These are phyloP conservation scores for Ziziphus jujuba DNA, from an alignment of 306 rosid species.

Conservation along the genomic window DNA sequence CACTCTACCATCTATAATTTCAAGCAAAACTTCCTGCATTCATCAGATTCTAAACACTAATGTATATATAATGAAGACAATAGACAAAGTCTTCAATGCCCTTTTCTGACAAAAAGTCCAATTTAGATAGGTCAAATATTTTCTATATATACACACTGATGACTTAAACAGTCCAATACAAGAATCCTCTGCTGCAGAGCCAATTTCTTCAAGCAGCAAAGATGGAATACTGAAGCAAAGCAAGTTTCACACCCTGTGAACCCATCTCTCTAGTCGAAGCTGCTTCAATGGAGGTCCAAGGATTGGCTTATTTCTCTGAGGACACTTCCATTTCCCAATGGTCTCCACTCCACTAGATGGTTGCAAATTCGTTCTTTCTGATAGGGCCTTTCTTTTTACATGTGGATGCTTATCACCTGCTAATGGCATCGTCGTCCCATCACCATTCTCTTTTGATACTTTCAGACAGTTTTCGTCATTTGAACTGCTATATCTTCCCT, in stretches of 20 bases:
- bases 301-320: conserved; percentile 70
- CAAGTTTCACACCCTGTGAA: conserved; percentile 46
- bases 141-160: too few relatives aligned
- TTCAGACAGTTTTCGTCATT: conserved; percentile 33
- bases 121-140: too few relatives aligned
- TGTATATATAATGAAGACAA: too few relatives aligned
- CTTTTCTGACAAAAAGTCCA: too few relatives aligned
- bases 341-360: conserved; percentile 35
- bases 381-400: conserved; percentile 50
- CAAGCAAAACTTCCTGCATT: too few relatives aligned
- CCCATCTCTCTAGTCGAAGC: conserved; percentile 86
- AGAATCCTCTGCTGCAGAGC: too few relatives aligned
- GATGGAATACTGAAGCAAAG: not conserved
- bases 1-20: too few relatives aligned
- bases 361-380: conserved; percentile 66
- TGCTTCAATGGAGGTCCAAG: conserved; percentile 79
- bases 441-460: conserved; percentile 20
- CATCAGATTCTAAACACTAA: too few relatives aligned
- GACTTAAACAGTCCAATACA: too few relatives aligned
- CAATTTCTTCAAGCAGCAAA: too few relatives aligned
- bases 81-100: too few relatives aligned
- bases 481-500: conserved; percentile 18
- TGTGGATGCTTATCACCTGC: conserved; percentile 22
- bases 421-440: conserved; percentile 17
- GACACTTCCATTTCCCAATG: conserved; percentile 86